phyloP scores from a whole-genome alignment of 2,329 filamentous ascomycete species.

The Phialemoniopsis sp. region DNA sequence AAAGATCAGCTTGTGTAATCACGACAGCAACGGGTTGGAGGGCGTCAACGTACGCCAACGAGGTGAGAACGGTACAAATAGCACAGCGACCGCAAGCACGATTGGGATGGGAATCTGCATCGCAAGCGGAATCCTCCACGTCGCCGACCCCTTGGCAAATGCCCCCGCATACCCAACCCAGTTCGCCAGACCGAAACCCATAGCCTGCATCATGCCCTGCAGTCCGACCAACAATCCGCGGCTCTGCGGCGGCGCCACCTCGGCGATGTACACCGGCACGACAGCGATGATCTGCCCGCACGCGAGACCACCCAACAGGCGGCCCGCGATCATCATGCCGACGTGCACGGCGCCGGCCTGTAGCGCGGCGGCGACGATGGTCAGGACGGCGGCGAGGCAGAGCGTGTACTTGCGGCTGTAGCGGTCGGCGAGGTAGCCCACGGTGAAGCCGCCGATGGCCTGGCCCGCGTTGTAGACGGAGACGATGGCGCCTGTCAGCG shows the following conservation, averaged over 20 bases:
- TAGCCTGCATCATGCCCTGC: conserved; percentile 11
- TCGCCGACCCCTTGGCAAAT: conserved; percentile 18
- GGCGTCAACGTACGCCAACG: conserved; percentile 12
- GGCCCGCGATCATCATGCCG: conserved; percentile 13
- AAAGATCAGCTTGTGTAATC: neutral
- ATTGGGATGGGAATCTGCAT: conserved; percentile 20
- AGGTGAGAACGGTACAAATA: conserved; percentile 18
- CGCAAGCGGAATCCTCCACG: conserved; percentile 28
- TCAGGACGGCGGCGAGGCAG: neutral
- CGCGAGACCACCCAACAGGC: conserved; percentile 35
- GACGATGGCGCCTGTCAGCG: too few species aligned
- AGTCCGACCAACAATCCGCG: conserved; percentile 25
- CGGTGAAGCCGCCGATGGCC: conserved; percentile 2
- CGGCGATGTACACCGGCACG: conserved; percentile 15
- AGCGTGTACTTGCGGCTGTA: conserved; percentile 4
- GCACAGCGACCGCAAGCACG: conserved; percentile 11
- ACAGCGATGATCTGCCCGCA: conserved; percentile 22
- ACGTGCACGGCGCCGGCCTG: conserved; percentile 9
- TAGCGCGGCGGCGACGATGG: conserved; percentile 2
- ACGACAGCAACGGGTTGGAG: neutral
- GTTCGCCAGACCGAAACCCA: conserved; percentile 30
- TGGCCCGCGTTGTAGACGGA: too few species aligned
- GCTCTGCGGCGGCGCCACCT: conserved; percentile 29
- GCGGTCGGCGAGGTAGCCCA: conserved; percentile 5
- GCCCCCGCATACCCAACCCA: conserved; percentile 33